These are phyloP conservation scores for Periglandula ipomoeae DNA, from an alignment of 2,329 filamentous ascomycete genomes.

Conservation along the genomic window DNA sequence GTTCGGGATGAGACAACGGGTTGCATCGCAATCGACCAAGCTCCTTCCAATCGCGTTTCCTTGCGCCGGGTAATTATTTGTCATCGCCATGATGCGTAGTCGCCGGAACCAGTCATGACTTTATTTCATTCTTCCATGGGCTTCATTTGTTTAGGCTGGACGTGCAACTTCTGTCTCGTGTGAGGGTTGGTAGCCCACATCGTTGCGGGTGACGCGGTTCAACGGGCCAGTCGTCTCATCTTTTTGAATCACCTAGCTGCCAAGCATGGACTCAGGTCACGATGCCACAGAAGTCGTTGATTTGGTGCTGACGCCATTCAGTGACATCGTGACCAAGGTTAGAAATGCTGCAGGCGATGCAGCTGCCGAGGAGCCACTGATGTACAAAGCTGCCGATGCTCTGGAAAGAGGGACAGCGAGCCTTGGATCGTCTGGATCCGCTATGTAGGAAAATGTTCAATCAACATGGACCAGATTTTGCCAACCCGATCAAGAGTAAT, in stretches of 20 bases:
- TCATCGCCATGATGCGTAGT: no score
- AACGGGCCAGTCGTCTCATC: background rate
- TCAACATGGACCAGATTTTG: constrained; percentile 41
- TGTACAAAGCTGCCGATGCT: constrained; percentile 40
- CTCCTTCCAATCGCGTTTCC: no score
- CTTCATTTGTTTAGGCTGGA: no score
- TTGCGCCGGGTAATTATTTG: no score
- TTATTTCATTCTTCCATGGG: no score
- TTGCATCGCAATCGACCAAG: no score
- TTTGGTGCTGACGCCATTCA: constrained; percentile 41
- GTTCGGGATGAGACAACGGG: no score
- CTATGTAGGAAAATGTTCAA: constrained; percentile 38
- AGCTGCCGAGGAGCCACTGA: constrained; percentile 27
- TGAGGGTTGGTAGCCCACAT: no score
- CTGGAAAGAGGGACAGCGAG: constrained; percentile 40
- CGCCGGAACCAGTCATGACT: no score
- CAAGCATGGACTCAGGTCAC: constrained; percentile 2
- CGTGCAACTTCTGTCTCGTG: no score
- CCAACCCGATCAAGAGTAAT: constrained; percentile 42
- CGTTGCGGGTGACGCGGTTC: background rate
- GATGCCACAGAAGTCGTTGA: constrained; percentile 30
- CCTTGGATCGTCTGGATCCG: constrained; percentile 41
- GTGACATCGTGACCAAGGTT: constrained; percentile 43
- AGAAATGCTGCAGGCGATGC: constrained; percentile 37
- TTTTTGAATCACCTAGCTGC: background rate